A percentile compares a stretch with the other conserved stretches of the same genome.
phyloP scores from a whole-genome alignment of 1,284 basidiomycete genomes.

The Irpex sp. region DNA sequence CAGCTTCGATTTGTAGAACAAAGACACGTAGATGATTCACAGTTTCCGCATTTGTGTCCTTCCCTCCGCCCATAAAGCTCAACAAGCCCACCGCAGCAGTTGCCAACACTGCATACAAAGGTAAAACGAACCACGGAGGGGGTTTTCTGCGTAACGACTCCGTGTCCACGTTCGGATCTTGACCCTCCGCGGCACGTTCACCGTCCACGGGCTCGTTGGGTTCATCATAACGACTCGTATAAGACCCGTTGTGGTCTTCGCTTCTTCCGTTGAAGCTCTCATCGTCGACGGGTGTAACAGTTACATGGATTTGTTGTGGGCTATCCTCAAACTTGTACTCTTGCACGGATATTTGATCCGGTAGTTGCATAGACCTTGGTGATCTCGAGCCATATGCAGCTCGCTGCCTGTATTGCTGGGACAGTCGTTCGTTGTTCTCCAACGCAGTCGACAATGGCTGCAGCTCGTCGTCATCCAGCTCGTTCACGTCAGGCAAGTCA shows the following conservation, averaged over 20 bases:
- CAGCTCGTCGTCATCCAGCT: neutral
- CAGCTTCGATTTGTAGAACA: no score
- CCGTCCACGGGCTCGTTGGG: no score
- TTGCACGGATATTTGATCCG: neutral
- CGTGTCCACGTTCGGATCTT: neutral
- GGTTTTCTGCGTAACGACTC: slow-evolving; percentile 1
- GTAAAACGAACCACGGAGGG: slow-evolving; percentile 21
- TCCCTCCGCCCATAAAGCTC: slow-evolving; percentile 19
- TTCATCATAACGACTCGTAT: neutral
- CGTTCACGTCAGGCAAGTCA: slow-evolving; percentile 1
- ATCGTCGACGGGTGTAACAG: neutral
- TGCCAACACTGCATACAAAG: slow-evolving; percentile 22
- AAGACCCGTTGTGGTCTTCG: neutral
- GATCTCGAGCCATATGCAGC: neutral
- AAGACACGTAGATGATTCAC: neutral
- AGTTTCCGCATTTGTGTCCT: slow-evolving; percentile 12
- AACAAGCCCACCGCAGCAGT: slow-evolving; percentile 23
- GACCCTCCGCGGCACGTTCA: neutral
- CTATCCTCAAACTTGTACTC: neutral
- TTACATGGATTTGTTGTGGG: neutral
- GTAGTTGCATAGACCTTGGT: neutral
- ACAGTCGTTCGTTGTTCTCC: neutral
- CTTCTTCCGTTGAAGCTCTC: neutral
- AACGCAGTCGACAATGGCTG: neutral
- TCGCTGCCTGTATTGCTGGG: neutral